Evolutionary conservation across 768 basidiomycete species (phyloP).

Genomic region (Macrolepiota dolichaula): DNA sequence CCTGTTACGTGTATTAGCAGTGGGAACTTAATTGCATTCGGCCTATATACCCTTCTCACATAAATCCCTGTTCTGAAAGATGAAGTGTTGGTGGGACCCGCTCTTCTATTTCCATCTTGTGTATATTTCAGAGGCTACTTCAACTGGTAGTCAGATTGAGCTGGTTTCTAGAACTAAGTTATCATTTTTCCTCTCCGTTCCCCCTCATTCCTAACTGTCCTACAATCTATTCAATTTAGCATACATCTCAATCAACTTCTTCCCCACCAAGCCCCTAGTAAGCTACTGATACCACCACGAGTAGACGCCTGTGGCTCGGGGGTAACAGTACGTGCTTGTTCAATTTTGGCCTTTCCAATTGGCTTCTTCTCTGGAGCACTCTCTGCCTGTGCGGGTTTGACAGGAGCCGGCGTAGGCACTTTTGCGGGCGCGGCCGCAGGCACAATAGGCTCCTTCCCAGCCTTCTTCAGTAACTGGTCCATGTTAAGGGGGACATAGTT

Average conservation of each 20-base stretch:
- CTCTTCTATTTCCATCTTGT: too few species aligned
- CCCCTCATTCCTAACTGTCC: too few species aligned
- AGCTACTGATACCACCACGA: conserved; percentile 55
- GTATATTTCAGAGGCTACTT: too few species aligned
- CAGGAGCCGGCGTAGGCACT: conserved; percentile 16
- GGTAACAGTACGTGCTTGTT: conserved; percentile 47
- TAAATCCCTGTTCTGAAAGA: too few species aligned
- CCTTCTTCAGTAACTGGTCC: conserved; percentile 67
- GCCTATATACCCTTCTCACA: too few species aligned
- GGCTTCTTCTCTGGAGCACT: conserved; percentile 42
- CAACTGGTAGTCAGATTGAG: too few species aligned
- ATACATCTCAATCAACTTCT: conserved; percentile 24
- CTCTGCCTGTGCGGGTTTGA: conserved; percentile 21
- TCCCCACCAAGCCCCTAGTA: conserved; percentile 88
- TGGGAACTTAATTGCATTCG: too few species aligned
- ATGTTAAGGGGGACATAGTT: conserved; percentile 90
- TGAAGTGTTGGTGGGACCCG: too few species aligned
- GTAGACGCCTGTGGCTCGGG: conserved; percentile 44
- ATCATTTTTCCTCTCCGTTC: too few species aligned
- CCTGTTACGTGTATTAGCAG: too few species aligned
- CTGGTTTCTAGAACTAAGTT: too few species aligned
- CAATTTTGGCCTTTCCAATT: conserved; percentile 51
- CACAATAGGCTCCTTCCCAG: conserved; percentile 50
- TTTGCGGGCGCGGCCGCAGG: conserved; percentile 14
- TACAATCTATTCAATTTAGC: too few species aligned